phyloP scores from a whole-genome alignment of 345 rosid genomes.

The Rhizophora apiculata region DNA sequence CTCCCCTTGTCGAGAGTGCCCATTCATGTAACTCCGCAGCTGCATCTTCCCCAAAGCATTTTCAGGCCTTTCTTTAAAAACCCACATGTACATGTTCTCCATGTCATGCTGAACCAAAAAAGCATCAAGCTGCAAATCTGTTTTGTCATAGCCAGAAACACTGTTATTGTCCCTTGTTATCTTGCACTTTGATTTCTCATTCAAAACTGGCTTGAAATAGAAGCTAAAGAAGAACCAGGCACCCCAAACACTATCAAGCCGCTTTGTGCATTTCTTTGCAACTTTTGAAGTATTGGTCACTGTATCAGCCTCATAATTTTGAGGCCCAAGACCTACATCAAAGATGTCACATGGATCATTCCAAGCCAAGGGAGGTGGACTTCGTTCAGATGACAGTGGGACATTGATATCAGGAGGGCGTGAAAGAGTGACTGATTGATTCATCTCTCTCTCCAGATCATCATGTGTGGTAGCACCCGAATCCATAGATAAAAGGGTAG shows the following conservation, averaged over 20 bases:
- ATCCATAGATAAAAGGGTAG: conserved; percentile 93
- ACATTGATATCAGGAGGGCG: conserved; percentile 93
- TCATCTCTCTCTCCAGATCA: conserved; percentile 88
- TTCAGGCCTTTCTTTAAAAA: conserved; percentile 92
- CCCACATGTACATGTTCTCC: conserved; percentile 99
- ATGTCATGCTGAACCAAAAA: conserved; percentile 96
- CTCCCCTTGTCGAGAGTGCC: conserved; percentile 97
- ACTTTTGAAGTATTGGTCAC: conserved; percentile 54
- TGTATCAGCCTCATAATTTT: conserved; percentile 68
- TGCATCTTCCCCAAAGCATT: conserved; percentile 99
- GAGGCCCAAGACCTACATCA: conserved; percentile 77
- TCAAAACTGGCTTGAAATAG: conserved; percentile 83
- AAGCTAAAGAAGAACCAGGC: conserved; percentile 98
- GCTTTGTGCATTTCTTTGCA: conserved; percentile 67
- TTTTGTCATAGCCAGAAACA: conserved; percentile 72
- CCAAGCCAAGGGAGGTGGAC: conserved; percentile 62
- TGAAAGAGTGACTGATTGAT: conserved; percentile 65
- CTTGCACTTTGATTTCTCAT: conserved; percentile 84
- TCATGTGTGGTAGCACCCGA: conserved; percentile 87
- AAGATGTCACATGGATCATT: conserved; percentile 68
- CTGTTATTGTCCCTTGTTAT: conserved; percentile 67
- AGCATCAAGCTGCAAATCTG: conserved; percentile 81
- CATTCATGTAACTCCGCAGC: conserved; percentile 94
- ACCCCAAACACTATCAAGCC: conserved; percentile 93
- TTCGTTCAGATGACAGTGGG: conserved; percentile 79